phyloP scores from a whole-genome alignment of 2,329 filamentous ascomycete genomes.

The Didymella sp. region DNA sequence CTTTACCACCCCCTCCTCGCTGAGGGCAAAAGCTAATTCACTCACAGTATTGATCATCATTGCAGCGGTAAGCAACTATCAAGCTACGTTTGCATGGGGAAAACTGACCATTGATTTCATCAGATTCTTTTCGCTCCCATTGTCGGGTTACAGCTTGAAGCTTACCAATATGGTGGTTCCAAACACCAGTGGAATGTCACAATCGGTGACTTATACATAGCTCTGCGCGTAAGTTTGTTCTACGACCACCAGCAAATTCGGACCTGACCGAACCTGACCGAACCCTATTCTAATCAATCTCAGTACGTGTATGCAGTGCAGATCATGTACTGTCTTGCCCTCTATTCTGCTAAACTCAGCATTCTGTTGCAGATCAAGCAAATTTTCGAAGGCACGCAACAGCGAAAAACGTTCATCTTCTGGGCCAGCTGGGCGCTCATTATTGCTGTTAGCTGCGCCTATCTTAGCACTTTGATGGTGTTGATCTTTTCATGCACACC shows the following conservation, averaged over 20 bases:
- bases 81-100: background rate
- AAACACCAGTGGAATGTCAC: slow-evolving; percentile 25
- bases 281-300: background rate
- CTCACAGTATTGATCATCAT: background rate
- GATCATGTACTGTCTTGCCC: slow-evolving; percentile 25
- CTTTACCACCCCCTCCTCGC: background rate
- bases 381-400: slow-evolving; percentile 16
- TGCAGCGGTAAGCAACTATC: background rate
- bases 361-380: slow-evolving; percentile 25
- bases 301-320: slow-evolving; percentile 19
- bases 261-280: too few species aligned
- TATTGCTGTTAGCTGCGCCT: slow-evolving; percentile 13
- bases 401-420: slow-evolving; percentile 15
- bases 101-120: background rate
- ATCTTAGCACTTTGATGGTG: slow-evolving; percentile 8
- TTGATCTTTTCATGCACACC: slow-evolving; percentile 6
- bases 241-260: background rate
- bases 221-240: slow-evolving; percentile 2
- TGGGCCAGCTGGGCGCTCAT: slow-evolving; percentile 31
- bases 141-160: slow-evolving; percentile 9
- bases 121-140: slow-evolving; percentile 13
- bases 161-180: slow-evolving; percentile 6
- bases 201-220: slow-evolving; percentile 8
- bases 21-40: too few species aligned
- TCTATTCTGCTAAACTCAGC: slow-evolving; percentile 25